These are phyloP conservation scores for Dipodascus albidus DNA, from an alignment of 805 yeast species.

Conservation along the genomic window DNA sequence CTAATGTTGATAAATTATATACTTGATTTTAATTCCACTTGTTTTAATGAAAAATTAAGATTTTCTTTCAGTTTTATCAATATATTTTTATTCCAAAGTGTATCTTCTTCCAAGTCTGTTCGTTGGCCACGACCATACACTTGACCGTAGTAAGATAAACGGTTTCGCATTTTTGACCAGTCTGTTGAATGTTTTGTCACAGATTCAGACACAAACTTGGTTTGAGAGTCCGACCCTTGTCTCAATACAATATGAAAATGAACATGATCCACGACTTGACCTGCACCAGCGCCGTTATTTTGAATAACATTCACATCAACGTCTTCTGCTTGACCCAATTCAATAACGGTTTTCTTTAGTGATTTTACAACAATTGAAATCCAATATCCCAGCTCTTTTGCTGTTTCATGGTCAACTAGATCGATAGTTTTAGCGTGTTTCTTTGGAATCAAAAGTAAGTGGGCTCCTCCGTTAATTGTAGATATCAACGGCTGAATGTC, in stretches of 20 bases:
- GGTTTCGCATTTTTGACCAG: constrained; percentile 7
- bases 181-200: constrained; percentile 3
- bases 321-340: not conserved
- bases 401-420: constrained; percentile 14
- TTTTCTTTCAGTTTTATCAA: constrained; percentile 12
- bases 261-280: constrained; percentile 88
- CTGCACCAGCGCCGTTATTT: constrained; percentile 73
- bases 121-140: constrained; percentile 25
- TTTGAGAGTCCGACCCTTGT: constrained; percentile 5
- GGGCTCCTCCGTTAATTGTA: constrained; percentile 17
- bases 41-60: not conserved
- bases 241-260: constrained; percentile 88
- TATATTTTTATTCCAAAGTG: constrained; percentile 7
- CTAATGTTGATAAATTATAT: not conserved
- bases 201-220: constrained; percentile 2
- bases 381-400: constrained; percentile 19
- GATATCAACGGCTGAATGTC: constrained; percentile 29
- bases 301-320: constrained; percentile 26
- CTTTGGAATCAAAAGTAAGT: constrained; percentile 26
- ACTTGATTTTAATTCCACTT: not conserved
- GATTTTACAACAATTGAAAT: constrained; percentile 21
- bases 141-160: constrained; percentile 16
- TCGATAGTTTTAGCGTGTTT: constrained; percentile 21
- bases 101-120: constrained; percentile 21
- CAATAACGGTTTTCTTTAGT: constrained; percentile 11